These are phyloP conservation scores for Punica granatum DNA, from an alignment of 345 rosid species.

Conservation along the genomic window DNA sequence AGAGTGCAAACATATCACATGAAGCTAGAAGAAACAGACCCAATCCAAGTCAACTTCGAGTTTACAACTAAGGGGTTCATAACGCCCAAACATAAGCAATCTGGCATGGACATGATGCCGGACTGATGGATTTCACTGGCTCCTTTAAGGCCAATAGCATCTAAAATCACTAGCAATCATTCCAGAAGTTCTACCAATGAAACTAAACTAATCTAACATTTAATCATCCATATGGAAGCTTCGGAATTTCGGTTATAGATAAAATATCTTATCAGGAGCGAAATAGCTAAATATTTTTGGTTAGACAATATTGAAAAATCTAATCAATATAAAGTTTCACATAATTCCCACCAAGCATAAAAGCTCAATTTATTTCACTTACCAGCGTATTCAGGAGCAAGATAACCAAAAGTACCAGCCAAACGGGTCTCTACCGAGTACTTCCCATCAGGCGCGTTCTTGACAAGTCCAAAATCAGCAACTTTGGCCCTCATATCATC, in stretches of 20 bases:
- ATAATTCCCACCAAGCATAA: neutral
- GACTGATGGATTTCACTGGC: too few species aligned
- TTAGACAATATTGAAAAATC: too few species aligned
- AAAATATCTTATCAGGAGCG: too few species aligned
- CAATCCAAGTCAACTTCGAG: neutral
- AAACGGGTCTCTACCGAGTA: constrained; percentile 80
- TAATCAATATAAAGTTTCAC: neutral
- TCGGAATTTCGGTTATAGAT: too few species aligned
- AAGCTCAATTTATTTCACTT: constrained; percentile 9
- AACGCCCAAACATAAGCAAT: neutral
- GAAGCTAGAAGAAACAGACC: neutral
- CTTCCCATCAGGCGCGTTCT: constrained; percentile 80
- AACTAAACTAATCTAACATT: too few species aligned
- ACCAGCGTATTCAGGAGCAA: constrained; percentile 98
- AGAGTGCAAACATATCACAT: neutral
- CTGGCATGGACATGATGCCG: too few species aligned
- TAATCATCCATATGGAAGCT: too few species aligned
- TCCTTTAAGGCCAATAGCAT: too few species aligned
- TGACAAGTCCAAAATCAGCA: constrained; percentile 88
- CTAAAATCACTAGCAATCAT: too few species aligned
- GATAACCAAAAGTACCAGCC: constrained; percentile 96
- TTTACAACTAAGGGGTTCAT: neutral
- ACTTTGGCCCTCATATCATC: constrained; percentile 97
- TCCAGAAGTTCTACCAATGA: too few species aligned
- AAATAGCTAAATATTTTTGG: too few species aligned